Conservation (phyloP, 331 rosid species). For the Dryas integrifolia region DNA sequence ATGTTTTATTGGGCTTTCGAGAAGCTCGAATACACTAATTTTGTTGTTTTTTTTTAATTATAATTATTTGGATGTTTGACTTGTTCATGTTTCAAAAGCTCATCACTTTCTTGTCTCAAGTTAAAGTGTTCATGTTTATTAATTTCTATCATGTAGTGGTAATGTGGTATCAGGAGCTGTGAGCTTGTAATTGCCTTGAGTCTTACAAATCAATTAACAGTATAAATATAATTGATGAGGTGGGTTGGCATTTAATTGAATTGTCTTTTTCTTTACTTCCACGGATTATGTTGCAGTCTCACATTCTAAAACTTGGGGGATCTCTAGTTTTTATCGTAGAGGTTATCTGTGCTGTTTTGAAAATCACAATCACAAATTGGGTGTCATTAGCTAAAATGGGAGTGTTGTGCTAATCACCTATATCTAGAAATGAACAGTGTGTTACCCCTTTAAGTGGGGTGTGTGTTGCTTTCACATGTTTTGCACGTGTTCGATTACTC, state of each 20-base stretch:
- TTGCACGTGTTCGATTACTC: background rate
- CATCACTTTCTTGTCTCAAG: background rate
- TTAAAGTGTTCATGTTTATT: background rate
- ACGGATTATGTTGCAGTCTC: background rate
- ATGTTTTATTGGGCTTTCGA: constrained; percentile 25
- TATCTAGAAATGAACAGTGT: background rate
- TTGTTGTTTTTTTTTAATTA: background rate
- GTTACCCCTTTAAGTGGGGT: background rate
- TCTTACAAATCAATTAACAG: background rate
- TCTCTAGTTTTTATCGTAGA: background rate
- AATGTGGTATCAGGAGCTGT: background rate
- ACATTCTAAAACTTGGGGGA: background rate
- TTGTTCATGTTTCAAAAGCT: background rate
- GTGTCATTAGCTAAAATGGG: background rate
- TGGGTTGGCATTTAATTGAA: background rate
- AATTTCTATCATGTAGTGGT: background rate
- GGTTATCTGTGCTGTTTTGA: background rate
- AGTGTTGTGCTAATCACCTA: background rate
- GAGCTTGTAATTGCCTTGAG: background rate
- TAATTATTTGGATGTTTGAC: constrained; percentile 12
- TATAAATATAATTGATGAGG: background rate
- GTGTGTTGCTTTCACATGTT: background rate
- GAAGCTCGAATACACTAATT: constrained; percentile 23
- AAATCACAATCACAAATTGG: background rate
- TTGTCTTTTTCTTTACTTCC: background rate